A percentile compares a stretch with the other conserved stretches of the same genome.
Conservation (phyloP, 305 asterid genomes). For the Ilex paraguariensis region DNA sequence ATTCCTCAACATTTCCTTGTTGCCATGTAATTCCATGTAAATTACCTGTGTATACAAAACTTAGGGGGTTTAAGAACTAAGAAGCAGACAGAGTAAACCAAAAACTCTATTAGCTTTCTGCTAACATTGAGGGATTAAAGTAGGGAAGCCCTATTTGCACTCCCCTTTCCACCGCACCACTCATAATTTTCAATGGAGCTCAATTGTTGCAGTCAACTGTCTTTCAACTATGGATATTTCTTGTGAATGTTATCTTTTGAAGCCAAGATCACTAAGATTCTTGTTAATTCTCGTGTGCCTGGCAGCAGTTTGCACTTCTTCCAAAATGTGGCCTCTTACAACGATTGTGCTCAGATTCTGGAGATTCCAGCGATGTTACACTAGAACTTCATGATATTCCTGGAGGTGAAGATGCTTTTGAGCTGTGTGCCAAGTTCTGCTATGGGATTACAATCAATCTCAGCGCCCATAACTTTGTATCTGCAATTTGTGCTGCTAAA, state of each 20-base stretch:
- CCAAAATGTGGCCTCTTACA: slow-evolving; percentile 67
- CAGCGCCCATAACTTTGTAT: slow-evolving; percentile 60
- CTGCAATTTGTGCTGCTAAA: slow-evolving; percentile 63
- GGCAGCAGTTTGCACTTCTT: slow-evolving; percentile 41
- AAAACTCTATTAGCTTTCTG: too few species aligned
- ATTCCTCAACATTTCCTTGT: too few species aligned
- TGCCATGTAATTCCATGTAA: too few species aligned
- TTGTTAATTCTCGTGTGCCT: background rate
- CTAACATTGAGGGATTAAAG: too few species aligned
- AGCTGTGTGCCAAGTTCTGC: slow-evolving; percentile 76
- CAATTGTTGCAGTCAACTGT: too few species aligned
- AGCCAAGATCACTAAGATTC: background rate
- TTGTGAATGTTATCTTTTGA: background rate
- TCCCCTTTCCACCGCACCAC: too few species aligned
- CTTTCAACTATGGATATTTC: too few species aligned
- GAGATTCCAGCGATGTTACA: slow-evolving; percentile 27
- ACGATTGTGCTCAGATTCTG: slow-evolving; percentile 32
- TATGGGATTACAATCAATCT: slow-evolving; percentile 71
- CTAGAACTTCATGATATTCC: slow-evolving; percentile 62
- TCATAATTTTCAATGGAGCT: too few species aligned
- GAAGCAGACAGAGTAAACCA: too few species aligned
- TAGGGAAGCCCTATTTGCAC: too few species aligned
- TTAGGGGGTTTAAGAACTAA: too few species aligned
- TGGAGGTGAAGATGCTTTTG: slow-evolving; percentile 75
- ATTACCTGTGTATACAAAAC: too few species aligned